phyloP scores from a whole-genome alignment of 371 early-diverging fungal species.

The Sporodiniella umbellata region DNA sequence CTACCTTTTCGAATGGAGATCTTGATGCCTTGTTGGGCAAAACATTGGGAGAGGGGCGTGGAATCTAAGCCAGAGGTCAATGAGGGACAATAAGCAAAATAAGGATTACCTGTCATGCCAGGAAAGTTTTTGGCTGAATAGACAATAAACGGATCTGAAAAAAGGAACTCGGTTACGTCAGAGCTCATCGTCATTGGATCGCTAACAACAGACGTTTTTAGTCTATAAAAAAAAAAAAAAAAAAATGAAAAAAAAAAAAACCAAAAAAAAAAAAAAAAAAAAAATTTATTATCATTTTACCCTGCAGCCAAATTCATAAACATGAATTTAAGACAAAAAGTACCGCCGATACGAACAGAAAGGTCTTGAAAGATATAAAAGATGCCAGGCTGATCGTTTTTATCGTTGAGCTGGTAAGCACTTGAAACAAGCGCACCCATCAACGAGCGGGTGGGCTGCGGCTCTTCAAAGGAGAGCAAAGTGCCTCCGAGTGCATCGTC shows the following conservation, averaged over 20 bases:
- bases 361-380: slow-evolving; percentile 65
- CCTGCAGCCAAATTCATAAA: slow-evolving; percentile 32
- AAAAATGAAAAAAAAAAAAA: neutral
- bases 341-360: slow-evolving; percentile 43
- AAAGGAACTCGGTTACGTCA: slow-evolving; percentile 16
- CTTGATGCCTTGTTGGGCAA: slow-evolving; percentile 65
- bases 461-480: slow-evolving; percentile 18
- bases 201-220: slow-evolving; percentile 14
- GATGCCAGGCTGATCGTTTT: slow-evolving; percentile 48
- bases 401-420: slow-evolving; percentile 43
- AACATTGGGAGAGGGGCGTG: slow-evolving; percentile 60
- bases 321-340: slow-evolving; percentile 43
- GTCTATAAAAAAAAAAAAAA: neutral
- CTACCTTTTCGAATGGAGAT: slow-evolving; percentile 61
- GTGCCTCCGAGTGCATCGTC: slow-evolving; percentile 10
- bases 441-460: slow-evolving; percentile 45
- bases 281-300: slow-evolving; percentile 16
- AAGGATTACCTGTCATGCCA: slow-evolving; percentile 55
- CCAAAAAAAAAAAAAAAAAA: neutral
- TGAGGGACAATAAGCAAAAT: too few relatives aligned
- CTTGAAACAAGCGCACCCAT: slow-evolving; percentile 58
- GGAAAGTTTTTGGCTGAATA: slow-evolving; percentile 57
- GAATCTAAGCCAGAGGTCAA: too few relatives aligned
- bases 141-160: slow-evolving; percentile 43
- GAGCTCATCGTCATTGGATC: slow-evolving; percentile 37